Conservation (phyloP, 2,329 filamentous ascomycete species). For the Fusarium aywerte region DNA sequence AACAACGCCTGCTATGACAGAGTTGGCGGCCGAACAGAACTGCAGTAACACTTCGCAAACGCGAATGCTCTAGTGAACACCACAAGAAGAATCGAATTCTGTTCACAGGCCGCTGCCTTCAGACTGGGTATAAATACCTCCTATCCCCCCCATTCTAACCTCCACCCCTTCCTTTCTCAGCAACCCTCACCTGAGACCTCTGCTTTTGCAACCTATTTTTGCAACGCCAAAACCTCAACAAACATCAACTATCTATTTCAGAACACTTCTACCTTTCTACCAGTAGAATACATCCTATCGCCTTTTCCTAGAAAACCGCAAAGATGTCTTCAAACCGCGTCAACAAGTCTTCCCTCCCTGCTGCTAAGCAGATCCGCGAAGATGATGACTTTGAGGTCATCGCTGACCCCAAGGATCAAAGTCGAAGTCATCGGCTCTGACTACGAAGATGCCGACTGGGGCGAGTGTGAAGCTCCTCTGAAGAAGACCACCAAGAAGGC, state of each 20-base stretch:
- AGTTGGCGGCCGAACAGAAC: too few relatives aligned
- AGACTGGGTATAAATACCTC: too few relatives aligned
- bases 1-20: too few relatives aligned
- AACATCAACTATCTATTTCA: background rate
- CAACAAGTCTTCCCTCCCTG: background rate
- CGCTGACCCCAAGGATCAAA: background rate
- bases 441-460: background rate
- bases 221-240: background rate
- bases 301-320: background rate
- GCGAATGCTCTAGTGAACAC: too few relatives aligned
- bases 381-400: background rate
- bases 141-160: background rate
- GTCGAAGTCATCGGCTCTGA: background rate
- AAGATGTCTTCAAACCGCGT: background rate
- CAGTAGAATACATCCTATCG: too few relatives aligned
- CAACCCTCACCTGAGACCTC: background rate
- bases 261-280: too few relatives aligned
- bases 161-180: background rate
- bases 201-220: background rate
- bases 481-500: background rate
- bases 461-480: background rate
- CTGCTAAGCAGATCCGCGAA: background rate
- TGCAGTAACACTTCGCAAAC: too few relatives aligned
- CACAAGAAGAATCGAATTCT: too few relatives aligned
- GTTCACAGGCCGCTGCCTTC: too few relatives aligned